Base-by-base conservation (phyloP, 2,329 filamentous ascomycete genomes). In the Penicillium vulpinum region DNA sequence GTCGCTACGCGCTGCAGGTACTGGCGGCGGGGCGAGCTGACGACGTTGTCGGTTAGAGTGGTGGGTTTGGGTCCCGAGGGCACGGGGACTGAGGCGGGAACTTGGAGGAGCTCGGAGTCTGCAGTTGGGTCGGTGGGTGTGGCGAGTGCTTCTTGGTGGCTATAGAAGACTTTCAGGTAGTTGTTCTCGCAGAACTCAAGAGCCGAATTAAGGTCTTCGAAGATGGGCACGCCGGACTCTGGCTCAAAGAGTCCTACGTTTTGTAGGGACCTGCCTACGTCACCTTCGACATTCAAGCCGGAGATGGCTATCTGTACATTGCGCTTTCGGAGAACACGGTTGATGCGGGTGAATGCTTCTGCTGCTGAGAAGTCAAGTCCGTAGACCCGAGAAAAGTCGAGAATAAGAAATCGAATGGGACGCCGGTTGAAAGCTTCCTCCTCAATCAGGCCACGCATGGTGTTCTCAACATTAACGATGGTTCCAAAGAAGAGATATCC, bases 401-500 rank as follows among this genome's bases (percentile, higher is more conserved):
- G 81, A 18, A 99, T 85, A 40, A 99, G 80, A 71, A 92, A 99
- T 63, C 91, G 88, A 70, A 97, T 94, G 0, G 93, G 92, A 51
- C 87, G 84, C 62, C 85, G 80, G 26, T 81, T 79, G 70, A 97
- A 97, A 2, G 87, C 84, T 59, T 93, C 87, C 29, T 96, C 91
- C 28, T 92, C 88, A 45, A 97, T 87, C 31, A 97, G 78, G 4
- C 82, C 85, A 22, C 92, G 85, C 59, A 97, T 92, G 62, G 89
- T 89, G 61, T 91, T 89, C 73, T 99, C 94, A 0, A 99, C 93
- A 46, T 91, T 91, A 51, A 97, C 93, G 62, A 99, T 96, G 3
- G 92, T 97, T 16, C 94, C 94, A 65, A 99, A 99, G 80, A 99
- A 99, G n/a, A 99, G 84, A 69, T 93, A 97, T 0, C 94, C 93